Base-by-base conservation (phyloP, 768 basidiomycete species). In the Chalciporus sphaerocephalus region DNA sequence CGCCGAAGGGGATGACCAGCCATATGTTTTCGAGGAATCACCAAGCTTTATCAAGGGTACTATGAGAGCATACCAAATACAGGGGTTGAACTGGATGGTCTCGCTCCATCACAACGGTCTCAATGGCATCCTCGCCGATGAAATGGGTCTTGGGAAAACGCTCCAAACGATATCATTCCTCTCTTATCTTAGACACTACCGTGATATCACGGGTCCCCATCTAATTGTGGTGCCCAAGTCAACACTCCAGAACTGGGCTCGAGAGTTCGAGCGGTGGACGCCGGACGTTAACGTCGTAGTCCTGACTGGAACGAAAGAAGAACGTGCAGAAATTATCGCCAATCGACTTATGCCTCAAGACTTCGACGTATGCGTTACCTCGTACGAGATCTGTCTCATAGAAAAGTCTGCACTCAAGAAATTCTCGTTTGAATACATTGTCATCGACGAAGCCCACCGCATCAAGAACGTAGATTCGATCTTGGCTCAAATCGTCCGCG, bases 381-480 rank as follows among this genome's bases (percentile, higher is more conserved):
- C 91, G 1, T 99, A 99, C 68, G 96, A 97, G 66, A 89, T 99
- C 50, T 95, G 92, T 63, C 78, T 98, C 52, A 91, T 95, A 54
- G 96, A 99, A 64, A 92, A 92, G 67, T 75, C 81, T n/a, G 78
- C 86, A 0, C 74, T 98, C 51, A 92, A 91, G 69, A 95, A 95
- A 65, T 91, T 97, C 65, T 87, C 86, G 0, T 98, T 97, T 72
- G 91, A 95, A 66, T 98, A 98, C 68, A 97, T 97, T 66, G 81
- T 88, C 53, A 98, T 99, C 59, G 95, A 99, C 69, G 95, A 99
- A 69, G 95, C 95, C 1, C 95, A 99, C 61, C 87, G 96, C 18
- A 99, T 99, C 78, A 98, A 98, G 73, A 98, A 98, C 63, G 93
- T 95, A 55, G 92, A 97, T 64, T 95, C 92, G 11, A 86, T 98